Base-by-base conservation (phyloP, 805 yeast genomes). In the Zygosaccharomyces gambellarensis region DNA sequence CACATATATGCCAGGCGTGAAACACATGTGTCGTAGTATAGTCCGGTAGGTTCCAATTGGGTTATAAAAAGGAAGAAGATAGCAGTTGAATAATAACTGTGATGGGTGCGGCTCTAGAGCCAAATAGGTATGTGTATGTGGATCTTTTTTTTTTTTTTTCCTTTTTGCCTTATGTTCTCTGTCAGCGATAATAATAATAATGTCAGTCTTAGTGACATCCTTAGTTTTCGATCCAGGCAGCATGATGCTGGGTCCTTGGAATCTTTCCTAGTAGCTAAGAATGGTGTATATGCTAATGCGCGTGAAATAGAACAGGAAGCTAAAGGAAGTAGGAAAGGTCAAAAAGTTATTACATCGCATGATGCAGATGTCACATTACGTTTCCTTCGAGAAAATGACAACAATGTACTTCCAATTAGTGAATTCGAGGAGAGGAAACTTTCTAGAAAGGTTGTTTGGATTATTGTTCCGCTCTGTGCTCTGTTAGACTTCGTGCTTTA, bases 401-500 rank as follows among this genome's bases (percentile, higher is more conserved):
- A 25, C 28, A 5, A 25, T 6, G 28, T 25, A 25, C 28, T 8
- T 6, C 9, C 28, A 25, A 25, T 25, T 25, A 25, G 79, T 4
- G 70, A 72, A 4, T 74, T 68, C 40, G 70, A 73, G 54, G 79
- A 75, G 32, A 66, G 57, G 43, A 65, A 60, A 46, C 57, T 77
- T 11, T 25, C 28, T 25, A 25, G 28, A 25, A 25, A 25, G 2
- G 28, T 25, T 25, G 28, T 25, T 25, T 25, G 28, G 28, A 8
- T 1, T 8, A 25, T 25, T 8, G 28, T 25, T 5, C 28, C 28
- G 28, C 28, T 25, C 9, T 25, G 28, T 25, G 28, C 28, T 5
- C 9, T 25, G 9, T 25, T 25, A 8, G 28, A 75, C 58, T 57
- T 72, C 49, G 54, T 73, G 10, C 61, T 77, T 44, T 78, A 73